These are phyloP conservation scores for Mucor saturninus DNA, from an alignment of 371 early-diverging fungal species.

Conservation along the genomic window DNA sequence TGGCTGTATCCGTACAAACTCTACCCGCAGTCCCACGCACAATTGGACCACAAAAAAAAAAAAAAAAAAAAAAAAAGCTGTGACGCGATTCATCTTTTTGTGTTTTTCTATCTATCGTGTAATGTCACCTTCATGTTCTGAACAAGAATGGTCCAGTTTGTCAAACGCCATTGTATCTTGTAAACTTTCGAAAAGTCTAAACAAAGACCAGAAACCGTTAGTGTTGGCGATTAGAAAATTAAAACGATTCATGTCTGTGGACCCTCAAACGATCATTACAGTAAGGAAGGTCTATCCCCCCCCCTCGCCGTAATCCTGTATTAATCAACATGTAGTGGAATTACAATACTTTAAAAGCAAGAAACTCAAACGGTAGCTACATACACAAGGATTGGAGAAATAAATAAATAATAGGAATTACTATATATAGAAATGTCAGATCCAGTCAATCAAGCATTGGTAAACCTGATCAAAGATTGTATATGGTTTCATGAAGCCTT, in stretches of 20 bases:
- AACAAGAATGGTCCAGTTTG: constrained; percentile 12
- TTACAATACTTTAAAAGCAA: constrained; percentile 18
- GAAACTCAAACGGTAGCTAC: constrained; percentile 5
- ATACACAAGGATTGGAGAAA: not conserved
- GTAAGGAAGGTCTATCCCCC: constrained; percentile 8
- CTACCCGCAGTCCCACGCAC: too few species aligned
- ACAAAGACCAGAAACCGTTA: constrained; percentile 22
- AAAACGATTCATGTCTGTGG: constrained; percentile 21
- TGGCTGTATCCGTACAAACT: too few species aligned
- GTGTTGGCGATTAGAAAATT: constrained; percentile 28
- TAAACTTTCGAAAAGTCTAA: constrained; percentile 7
- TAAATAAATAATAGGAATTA: not conserved
- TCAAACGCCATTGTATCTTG: constrained; percentile 18
- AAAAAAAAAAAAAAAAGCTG: constrained; percentile 6
- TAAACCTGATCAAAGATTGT: constrained; percentile 36
- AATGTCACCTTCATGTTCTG: constrained; percentile 9
- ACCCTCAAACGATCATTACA: constrained; percentile 18
- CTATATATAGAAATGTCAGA: constrained; percentile 29
- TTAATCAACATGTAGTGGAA: constrained; percentile 19
- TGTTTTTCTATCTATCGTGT: not conserved
- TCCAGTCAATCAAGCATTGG: constrained; percentile 33
- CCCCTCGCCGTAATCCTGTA: not conserved
- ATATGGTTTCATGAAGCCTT: constrained; percentile 39
- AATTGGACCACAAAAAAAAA: not conserved
- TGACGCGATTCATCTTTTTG: constrained; percentile 12